A percentile compares a stretch with the other conserved stretches of the same genome.
Evolutionary conservation across 371 early-diverging fungal species (phyloP).

Genomic region (Mucor racemosus): DNA sequence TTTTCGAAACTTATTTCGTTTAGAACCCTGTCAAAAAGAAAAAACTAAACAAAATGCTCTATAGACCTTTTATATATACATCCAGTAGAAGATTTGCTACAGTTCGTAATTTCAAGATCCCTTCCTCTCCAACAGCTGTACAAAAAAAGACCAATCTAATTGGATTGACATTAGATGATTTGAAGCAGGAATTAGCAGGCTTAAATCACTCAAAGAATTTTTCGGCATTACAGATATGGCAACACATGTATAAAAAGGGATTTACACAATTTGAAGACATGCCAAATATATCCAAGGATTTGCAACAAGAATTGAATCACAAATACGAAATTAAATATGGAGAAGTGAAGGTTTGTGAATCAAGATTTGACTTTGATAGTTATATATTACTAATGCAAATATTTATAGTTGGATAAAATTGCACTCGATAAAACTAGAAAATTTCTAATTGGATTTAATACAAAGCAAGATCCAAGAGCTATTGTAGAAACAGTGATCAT

Average conservation of each 20-base stretch:
- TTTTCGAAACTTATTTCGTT: neutral
- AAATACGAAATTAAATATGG: conserved; percentile 67
- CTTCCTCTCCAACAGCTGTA: neutral
- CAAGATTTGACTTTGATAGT: neutral
- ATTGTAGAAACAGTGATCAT: conserved; percentile 74
- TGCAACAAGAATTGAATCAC: conserved; percentile 55
- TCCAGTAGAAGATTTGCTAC: conserved; percentile 9
- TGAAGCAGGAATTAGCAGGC: conserved; percentile 41
- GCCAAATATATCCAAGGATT: conserved; percentile 60
- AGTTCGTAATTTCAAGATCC: conserved; percentile 16
- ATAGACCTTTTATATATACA: neutral
- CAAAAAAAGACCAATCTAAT: conserved; percentile 52
- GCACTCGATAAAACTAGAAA: conserved; percentile 68
- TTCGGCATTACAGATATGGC: conserved; percentile 66
- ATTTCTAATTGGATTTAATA: conserved; percentile 57
- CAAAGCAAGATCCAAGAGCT: conserved; percentile 54
- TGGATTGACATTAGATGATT: conserved; percentile 46
- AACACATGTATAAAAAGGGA: conserved; percentile 72
- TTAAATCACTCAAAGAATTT: conserved; percentile 46
- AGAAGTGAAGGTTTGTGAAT: conserved; percentile 49
- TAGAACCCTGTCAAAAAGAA: neutral
- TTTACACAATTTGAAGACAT: conserved; percentile 63
- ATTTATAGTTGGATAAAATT: conserved; percentile 35
- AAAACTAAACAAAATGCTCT: neutral
- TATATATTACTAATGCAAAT: neutral